Base-by-base conservation (phyloP, 148 eudicot genomes). In the Euryodendron excelsum region DNA sequence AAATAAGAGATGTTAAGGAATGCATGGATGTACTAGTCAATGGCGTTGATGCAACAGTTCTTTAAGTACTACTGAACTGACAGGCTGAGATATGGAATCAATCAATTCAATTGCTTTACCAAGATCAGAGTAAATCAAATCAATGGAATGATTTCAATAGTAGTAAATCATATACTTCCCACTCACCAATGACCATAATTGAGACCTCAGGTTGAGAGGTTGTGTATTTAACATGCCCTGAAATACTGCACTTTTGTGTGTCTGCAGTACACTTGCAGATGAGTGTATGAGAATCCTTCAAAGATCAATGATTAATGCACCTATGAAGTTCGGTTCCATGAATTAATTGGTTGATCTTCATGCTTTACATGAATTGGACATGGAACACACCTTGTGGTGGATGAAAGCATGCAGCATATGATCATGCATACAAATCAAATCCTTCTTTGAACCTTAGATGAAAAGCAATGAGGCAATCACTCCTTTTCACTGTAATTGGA, bases 401-500 rank as follows among this genome's bases (percentile, higher is more conserved):
- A 75, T 11, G 3, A 30, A 30, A 44, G 56, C 27, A 15, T 59
- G 13, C 2, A 53, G 20, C 14, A n/a, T n/a, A 15, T 58, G 5
- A 59, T 74, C 50, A 52, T 52, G 27, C 10, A 36, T 37, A 17
- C 12, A 81, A 74, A 60, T 50, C 31, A 53, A 65, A 85, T 33
- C 44, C 41, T 52, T 10, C 6, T 45, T 44, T 45, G 8, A 20
- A 21, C 4, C 41, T 30, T 18, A 77, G 75, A 78, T 79, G 71
- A 80, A 66, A 45, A 76, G 83, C 31, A 81, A 72, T 66, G 60
- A 60, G 44, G 31, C n/a, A 45, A 53, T 50, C 72, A 53, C 74
- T 79, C 45, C 39, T 63, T 52, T 60, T 67, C 31, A 66, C 86
- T 85, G 79, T 86, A 82, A 78, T 78, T 82, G 84, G 82, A 77